A percentile compares a stretch with the other conserved stretches of the same genome.
Conservation (phyloP, 306 rosid genomes). For the Hippophae gyantsensis region DNA sequence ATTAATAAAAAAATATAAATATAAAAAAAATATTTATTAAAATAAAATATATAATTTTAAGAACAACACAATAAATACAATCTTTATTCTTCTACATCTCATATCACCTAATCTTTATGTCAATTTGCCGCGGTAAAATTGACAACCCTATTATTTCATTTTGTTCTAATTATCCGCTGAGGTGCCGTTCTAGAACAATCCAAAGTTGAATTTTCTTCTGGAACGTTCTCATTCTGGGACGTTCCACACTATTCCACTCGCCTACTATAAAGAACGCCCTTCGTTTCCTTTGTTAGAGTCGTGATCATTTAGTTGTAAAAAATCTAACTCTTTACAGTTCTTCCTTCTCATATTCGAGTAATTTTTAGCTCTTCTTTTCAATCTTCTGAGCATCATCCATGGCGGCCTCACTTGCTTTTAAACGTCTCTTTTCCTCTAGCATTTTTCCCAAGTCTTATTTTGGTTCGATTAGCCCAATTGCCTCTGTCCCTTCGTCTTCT, state of each 20-base stretch:
- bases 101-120: too few species aligned
- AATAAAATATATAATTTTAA: too few species aligned
- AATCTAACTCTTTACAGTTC: not conserved
- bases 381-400: slow-evolving; percentile 5
- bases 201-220: not conserved
- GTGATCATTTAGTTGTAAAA: not conserved
- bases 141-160: too few species aligned
- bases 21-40: too few species aligned
- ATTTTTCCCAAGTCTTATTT: slow-evolving; percentile 4
- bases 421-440: slow-evolving; percentile 13
- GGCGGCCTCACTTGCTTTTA: slow-evolving; percentile 19
- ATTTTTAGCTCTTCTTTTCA: slow-evolving; percentile 1
- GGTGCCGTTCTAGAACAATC: slow-evolving; percentile 12
- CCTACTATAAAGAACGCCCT: not conserved
- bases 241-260: slow-evolving; percentile 15
- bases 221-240: not conserved
- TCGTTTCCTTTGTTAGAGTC: not conserved
- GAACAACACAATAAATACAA: too few species aligned
- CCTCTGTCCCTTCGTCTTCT: slow-evolving; percentile 7
- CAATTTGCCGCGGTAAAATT: too few species aligned
- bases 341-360: not conserved
- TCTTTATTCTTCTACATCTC: too few species aligned
- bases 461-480: slow-evolving; percentile 4
- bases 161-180: too few species aligned
- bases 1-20: too few species aligned